These are phyloP conservation scores for Paecilomyces sp. DNA, from an alignment of 2,329 filamentous ascomycete species.

Conservation along the genomic window DNA sequence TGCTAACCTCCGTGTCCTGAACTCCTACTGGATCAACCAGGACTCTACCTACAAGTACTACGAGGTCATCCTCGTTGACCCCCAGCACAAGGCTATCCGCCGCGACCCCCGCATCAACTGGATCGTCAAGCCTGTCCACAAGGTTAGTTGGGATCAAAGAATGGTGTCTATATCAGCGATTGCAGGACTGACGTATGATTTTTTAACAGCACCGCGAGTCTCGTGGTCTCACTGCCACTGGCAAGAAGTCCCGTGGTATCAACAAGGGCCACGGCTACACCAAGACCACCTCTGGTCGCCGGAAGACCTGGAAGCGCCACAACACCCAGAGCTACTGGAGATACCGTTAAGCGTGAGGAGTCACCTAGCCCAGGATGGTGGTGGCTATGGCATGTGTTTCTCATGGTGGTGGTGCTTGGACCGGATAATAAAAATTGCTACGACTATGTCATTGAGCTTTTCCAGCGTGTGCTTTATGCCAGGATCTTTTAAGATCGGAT, in stretches of 20 bases:
- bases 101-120: conserved; percentile 99
- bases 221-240: conserved; percentile 93
- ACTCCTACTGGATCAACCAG: conserved; percentile 99
- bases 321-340: conserved; percentile 99
- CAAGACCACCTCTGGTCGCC: conserved; percentile 93
- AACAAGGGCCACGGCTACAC: conserved; percentile 99
- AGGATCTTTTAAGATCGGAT: conserved; percentile 28
- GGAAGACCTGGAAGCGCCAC: conserved; percentile 99
- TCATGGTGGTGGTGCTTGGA: conserved; percentile 24
- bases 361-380: conserved; percentile 19
- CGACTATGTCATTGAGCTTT: conserved; percentile 19
- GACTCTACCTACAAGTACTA: conserved; percentile 99
- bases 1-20: conserved; percentile 97
- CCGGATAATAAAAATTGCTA: conserved; percentile 8
- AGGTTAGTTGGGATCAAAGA: conserved; percentile 40
- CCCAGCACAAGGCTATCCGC: conserved; percentile 99
- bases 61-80: conserved; percentile 99
- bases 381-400: conserved; percentile 22
- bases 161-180: background rate
- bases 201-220: conserved; percentile 75
- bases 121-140: conserved; percentile 99
- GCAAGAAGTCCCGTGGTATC: conserved; percentile 99
- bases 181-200: conserved; percentile 15
- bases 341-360: conserved; percentile 62
- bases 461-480: conserved; percentile 29